Base-by-base conservation (phyloP, 495 filamentous ascomycete genomes). In the Aspergillus hancockii region DNA sequence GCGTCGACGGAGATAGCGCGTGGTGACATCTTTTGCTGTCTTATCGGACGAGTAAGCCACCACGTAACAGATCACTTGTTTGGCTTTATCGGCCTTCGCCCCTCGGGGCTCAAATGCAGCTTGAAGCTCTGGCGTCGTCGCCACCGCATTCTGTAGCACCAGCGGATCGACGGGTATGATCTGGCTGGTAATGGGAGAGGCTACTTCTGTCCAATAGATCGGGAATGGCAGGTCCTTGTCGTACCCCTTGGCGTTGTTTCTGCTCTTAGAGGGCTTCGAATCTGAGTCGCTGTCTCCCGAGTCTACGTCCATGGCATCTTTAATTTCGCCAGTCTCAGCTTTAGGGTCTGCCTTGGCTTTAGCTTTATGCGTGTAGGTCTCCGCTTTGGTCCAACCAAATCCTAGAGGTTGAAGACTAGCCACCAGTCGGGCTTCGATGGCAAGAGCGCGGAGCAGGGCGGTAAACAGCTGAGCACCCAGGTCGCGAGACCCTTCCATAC, bases 11-110 rank as follows among this genome's bases (percentile, higher is more conserved):
- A 98, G 85, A 71, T 99, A 98, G 14, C 93, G 85, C 4, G 92
- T 88, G 0, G 94, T 98, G 38, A 99, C 90, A 66, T 98, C 94
- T 73, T 97, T 98, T 10, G 91, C 95, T 0, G 91, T 91, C 13
- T 89, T 90, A 67, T 98, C 92, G 10, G 85, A 64, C 2, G 91
- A 92, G 74, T 90, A 91, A 0, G 87, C 92, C 12, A 99, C 78
- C n/a, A 95, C 83, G 60, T 99, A 99, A 53, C 90, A 87, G 55
- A 97, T 92, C 14, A 95, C 85, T 71, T 97, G 93, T 65, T 92
- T 96, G 5, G 89, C 85, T 60, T 87, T 88, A 25, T 93, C 89
- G 0, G 92, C 90, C 66, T 87, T 90, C 46, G 79, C 80, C 1
- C 93, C 92, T 28, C 92, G 87, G 13, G 91, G 89, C 63, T 97